Percentiles rank a stretch among this genome's conserved stretches.
Conservation (phyloP, 139 green algal genomes). For the Chlorella ohadii region DNA sequence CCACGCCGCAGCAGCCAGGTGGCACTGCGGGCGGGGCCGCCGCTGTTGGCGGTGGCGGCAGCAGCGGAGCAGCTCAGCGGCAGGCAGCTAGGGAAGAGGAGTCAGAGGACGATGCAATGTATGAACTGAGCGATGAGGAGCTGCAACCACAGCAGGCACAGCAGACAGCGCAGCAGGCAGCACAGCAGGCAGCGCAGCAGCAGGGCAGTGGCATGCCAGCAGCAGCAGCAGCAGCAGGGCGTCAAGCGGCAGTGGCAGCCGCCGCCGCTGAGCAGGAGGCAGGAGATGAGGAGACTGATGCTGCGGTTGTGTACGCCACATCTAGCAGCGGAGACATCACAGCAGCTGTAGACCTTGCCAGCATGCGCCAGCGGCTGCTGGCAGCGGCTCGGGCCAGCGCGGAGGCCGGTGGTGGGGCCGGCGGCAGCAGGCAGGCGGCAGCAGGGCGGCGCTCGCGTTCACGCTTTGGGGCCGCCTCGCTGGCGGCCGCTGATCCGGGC, state of each 20-base stretch:
- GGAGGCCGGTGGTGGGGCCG: neutral
- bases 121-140: slow-evolving; percentile 23
- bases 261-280: neutral
- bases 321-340: slow-evolving; percentile 1
- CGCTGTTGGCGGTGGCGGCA: neutral
- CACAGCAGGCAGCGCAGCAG: neutral
- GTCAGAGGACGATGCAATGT: slow-evolving; percentile 19
- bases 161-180: neutral
- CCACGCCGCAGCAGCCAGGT: neutral
- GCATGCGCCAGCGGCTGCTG: slow-evolving; percentile 19
- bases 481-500: neutral
- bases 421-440: neutral
- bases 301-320: neutral
- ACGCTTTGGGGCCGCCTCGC: neutral
- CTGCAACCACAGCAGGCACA: neutral
- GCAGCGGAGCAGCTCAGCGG: neutral
- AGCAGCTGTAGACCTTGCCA: slow-evolving; percentile 6
- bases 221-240: neutral
- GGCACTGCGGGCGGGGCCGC: neutral
- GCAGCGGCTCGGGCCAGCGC: neutral
- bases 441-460: neutral
- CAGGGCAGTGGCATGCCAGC: neutral
- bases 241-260: neutral
- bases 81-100: neutral
- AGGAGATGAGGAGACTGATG: neutral